Evolutionary conservation across 352 stramenopile genomes (phyloP), one percentile per base, ranked within the genome.

Genomic region (Phytophthora litchii): DNA sequence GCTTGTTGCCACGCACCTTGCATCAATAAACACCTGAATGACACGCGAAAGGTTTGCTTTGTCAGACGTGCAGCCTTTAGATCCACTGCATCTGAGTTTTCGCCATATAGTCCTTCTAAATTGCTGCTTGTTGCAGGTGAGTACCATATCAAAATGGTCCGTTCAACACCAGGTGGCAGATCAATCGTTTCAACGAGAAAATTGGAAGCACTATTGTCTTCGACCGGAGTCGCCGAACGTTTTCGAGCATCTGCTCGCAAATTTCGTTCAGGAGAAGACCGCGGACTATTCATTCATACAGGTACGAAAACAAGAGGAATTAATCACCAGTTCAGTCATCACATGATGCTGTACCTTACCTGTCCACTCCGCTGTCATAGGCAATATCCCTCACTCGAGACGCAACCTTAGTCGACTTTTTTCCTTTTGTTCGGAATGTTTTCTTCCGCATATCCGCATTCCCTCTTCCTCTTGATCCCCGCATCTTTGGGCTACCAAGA

Each of bases 141-240:
- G 55, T 96, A 96, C 88, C 86, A 96, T 48, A 96, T 81, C 20
- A 94, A 70, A 54, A 96, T 93, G n/a, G 84, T 96, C 14, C 88
- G 80, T 59, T 96, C 88, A 9, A 92, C 78, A 21, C 88, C 88
- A 53, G 88, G 88, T 16, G 86, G 73, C n/a, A 96, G 51, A 51
- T 95, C 86, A 49, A 96, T 79, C 6, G 80, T 94, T 67, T 96
- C 88, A 20, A 96, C 86, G 25, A 95, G 60, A 44, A 92, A 96
- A 54, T 96, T 96, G 0, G 86, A 88, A n/a, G 71, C 80, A 49
- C 63, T 89, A 20, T 69, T 74, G 23, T 91, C 84, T 27, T 91
- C 84, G 20, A 79, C 34, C 4, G 80, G 81, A 9, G 66, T 44
- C 1, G 65, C 52, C 17, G 76, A 70, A 25, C 70, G 69, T 5